These are phyloP conservation scores for Acanthamoeba lugdunensis DNA, from an alignment of 208 protist genomes.

Conservation along the genomic window DNA sequence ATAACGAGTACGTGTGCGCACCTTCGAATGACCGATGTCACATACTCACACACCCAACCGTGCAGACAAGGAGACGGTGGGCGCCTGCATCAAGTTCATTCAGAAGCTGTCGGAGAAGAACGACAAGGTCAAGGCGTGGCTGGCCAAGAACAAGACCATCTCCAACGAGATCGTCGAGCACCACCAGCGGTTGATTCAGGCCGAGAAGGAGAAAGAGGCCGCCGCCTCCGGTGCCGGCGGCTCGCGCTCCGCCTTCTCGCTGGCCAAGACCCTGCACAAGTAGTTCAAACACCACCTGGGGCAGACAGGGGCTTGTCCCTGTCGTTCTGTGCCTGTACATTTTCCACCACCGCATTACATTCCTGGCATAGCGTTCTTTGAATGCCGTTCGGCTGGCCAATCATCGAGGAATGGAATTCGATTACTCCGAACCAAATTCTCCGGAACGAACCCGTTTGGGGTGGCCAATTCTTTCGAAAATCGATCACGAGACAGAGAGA, in stretches of 20 bases:
- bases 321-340: too few species aligned
- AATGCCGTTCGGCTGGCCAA: too few species aligned
- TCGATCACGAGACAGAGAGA: too few species aligned
- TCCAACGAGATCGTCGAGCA: slow-evolving; percentile 41
- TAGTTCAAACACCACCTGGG: background rate
- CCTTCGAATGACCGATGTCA: too few species aligned
- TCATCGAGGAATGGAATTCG: too few species aligned
- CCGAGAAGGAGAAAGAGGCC: slow-evolving; percentile 17
- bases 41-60: background rate
- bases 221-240: background rate
- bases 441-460: too few species aligned
- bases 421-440: too few species aligned
- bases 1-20: background rate
- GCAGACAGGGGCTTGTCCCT: too few species aligned
- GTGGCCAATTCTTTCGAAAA: too few species aligned
- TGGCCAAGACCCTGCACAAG: slow-evolving; percentile 39
- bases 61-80: slow-evolving; percentile 24
- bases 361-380: too few species aligned
- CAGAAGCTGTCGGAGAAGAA: slow-evolving; percentile 25
- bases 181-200: slow-evolving; percentile 13
- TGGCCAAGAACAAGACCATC: slow-evolving; percentile 54
- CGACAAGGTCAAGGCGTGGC: slow-evolving; percentile 57
- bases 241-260: slow-evolving; percentile 18
- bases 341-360: too few species aligned
- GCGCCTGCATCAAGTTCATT: slow-evolving; percentile 56